Evolutionary conservation across 2,329 filamentous ascomycete genomes (phyloP).

Genomic region (Reticulascus tulasneorum): DNA sequence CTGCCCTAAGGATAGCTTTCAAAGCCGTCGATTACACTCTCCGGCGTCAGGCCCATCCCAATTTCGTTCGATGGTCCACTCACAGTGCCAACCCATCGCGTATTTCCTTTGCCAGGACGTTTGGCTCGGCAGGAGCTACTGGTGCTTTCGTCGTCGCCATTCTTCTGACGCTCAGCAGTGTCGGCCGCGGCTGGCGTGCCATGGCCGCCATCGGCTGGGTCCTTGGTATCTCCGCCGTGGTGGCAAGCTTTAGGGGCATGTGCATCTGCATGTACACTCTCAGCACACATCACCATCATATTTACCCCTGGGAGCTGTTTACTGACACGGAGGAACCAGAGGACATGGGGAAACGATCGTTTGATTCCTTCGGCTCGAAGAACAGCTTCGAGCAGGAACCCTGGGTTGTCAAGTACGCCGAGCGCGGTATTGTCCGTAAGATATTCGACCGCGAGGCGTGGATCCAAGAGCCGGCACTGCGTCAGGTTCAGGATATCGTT

Average conservation of each 20-base stretch:
- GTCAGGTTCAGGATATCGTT: slow-evolving; percentile 75
- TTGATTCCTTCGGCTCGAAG: slow-evolving; percentile 51
- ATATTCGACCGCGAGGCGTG: slow-evolving; percentile 74
- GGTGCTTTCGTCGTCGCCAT: slow-evolving; percentile 56
- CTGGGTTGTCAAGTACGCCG: slow-evolving; percentile 69
- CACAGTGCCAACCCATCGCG: slow-evolving; percentile 76
- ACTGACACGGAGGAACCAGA: slow-evolving; percentile 28
- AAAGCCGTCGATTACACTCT: slow-evolving; percentile 64
- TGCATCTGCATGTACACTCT: slow-evolving; percentile 74
- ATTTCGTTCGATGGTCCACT: slow-evolving; percentile 81
- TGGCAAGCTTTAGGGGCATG: slow-evolving; percentile 75
- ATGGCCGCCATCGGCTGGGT: slow-evolving; percentile 64
- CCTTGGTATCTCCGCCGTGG: slow-evolving; percentile 66
- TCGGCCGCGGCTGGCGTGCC: slow-evolving; percentile 63
- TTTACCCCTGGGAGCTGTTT: slow-evolving; percentile 73
- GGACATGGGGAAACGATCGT: slow-evolving; percentile 41
- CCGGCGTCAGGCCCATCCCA: slow-evolving; percentile 72
- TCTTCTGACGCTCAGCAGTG: slow-evolving; percentile 62
- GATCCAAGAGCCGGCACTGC: slow-evolving; percentile 73
- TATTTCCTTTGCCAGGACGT: slow-evolving; percentile 62
- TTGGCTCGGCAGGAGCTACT: slow-evolving; percentile 59
- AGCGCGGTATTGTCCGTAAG: slow-evolving; percentile 66
- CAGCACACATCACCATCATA: slow-evolving; percentile 71
- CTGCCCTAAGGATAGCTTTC: slow-evolving; percentile 59
- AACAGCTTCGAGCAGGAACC: slow-evolving; percentile 73